Conservation (phyloP, 2,329 filamentous ascomycete genomes). For the Orbilia oligospora region DNA sequence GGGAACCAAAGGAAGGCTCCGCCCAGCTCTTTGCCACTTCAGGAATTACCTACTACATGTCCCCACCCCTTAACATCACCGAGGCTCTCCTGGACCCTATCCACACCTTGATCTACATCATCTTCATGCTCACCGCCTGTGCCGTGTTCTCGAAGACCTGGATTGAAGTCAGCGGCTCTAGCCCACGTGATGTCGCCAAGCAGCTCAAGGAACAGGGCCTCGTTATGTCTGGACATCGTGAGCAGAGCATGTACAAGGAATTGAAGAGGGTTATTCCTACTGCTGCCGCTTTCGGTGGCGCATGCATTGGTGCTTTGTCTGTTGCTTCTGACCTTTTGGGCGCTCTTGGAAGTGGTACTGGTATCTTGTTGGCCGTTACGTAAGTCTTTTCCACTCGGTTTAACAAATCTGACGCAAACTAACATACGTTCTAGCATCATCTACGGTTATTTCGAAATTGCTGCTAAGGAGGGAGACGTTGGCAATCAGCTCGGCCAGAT, state of each 20-base stretch:
- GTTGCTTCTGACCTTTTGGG: slow-evolving; percentile 96
- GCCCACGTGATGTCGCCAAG: slow-evolving; percentile 98
- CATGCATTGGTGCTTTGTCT: slow-evolving; percentile 97
- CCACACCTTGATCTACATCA: slow-evolving; percentile 94
- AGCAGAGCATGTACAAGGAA: slow-evolving; percentile 99
- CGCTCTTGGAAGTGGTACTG: slow-evolving; percentile 94
- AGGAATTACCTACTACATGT: slow-evolving; percentile 99
- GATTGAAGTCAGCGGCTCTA: slow-evolving; percentile 99
- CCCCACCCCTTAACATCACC: slow-evolving; percentile 95
- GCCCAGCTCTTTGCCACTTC: slow-evolving; percentile 94
- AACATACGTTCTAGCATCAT: slow-evolving; percentile 80
- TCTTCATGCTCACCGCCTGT: slow-evolving; percentile 98
- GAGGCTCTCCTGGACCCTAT: slow-evolving; percentile 97
- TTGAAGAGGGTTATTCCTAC: slow-evolving; percentile 99
- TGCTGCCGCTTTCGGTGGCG: slow-evolving; percentile 96
- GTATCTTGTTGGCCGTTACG: slow-evolving; percentile 98
- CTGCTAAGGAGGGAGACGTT: slow-evolving; percentile 97
- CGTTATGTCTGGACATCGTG: slow-evolving; percentile 99
- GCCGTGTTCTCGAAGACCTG: slow-evolving; percentile 99
- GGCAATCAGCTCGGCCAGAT: slow-evolving; percentile 72
- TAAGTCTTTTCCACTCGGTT: slow-evolving; percentile 72
- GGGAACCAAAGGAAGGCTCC: slow-evolving; percentile 96
- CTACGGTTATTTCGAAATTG: slow-evolving; percentile 99
- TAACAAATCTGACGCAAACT: slow-evolving; percentile 66
- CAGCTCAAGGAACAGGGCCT: slow-evolving; percentile 99